phyloP scores from a whole-genome alignment of 2,329 filamentous ascomycete genomes.

The Fusarium beomiforme region DNA sequence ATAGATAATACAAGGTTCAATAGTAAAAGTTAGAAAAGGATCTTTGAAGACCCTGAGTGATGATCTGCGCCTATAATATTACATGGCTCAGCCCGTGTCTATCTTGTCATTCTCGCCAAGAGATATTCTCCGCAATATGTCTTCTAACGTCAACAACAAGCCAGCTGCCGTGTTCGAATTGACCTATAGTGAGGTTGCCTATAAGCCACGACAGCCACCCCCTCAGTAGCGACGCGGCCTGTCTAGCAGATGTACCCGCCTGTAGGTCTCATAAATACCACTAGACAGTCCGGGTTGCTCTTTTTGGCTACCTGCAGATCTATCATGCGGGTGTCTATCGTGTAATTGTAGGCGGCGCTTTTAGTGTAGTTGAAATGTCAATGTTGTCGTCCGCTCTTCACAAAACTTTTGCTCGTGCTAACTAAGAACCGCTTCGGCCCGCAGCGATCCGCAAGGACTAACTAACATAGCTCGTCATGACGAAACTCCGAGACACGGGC shows the following conservation, averaged over 20 bases:
- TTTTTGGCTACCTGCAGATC: neutral
- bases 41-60: neutral
- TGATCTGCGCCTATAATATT: neutral
- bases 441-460: neutral
- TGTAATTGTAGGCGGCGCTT: neutral
- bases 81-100: neutral
- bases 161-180: neutral
- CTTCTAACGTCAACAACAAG: neutral
- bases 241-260: neutral
- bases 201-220: neutral
- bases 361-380: neutral
- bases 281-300: neutral
- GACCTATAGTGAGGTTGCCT: neutral
- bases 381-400: too few species aligned
- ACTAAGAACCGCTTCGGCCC: slow-evolving; percentile 2
- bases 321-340: accelerated
- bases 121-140: neutral
- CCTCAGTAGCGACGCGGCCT: neutral
- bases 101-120: neutral
- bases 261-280: neutral
- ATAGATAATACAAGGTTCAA: neutral
- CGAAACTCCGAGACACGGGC: neutral
- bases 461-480: neutral
- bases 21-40: neutral
- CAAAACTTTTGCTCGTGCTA: too few species aligned